Evolutionary conservation across 352 stramenopile species (phyloP).

Genomic region (Phytophthora megakarya): DNA sequence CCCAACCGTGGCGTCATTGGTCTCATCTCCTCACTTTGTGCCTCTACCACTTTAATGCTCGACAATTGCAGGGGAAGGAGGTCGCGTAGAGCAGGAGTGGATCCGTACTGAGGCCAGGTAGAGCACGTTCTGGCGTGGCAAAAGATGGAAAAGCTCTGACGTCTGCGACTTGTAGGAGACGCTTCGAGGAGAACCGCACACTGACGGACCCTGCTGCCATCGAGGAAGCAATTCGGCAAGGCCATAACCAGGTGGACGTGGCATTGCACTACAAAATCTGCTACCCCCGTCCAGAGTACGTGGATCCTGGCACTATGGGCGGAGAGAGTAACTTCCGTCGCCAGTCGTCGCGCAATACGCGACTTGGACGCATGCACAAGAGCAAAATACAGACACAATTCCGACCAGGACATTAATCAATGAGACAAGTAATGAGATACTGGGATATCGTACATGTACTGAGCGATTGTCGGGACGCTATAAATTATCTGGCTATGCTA

Average conservation of each 20-base stretch:
- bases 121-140: slow-evolving; percentile 17
- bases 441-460: slow-evolving; percentile 37
- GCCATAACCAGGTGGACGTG: slow-evolving; percentile 76
- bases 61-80: slow-evolving; percentile 60
- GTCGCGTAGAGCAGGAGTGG: slow-evolving; percentile 59
- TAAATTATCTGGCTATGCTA: slow-evolving; percentile 45
- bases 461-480: slow-evolving; percentile 19
- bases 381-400: slow-evolving; percentile 56
- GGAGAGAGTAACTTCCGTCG: slow-evolving; percentile 75
- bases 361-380: slow-evolving; percentile 47
- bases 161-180: slow-evolving; percentile 32
- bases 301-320: slow-evolving; percentile 76
- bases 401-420: slow-evolving; percentile 30
- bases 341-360: slow-evolving; percentile 61
- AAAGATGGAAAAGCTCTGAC: slow-evolving; percentile 32
- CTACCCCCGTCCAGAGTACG: slow-evolving; percentile 79
- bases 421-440: slow-evolving; percentile 11
- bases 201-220: slow-evolving; percentile 40
- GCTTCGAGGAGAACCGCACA: slow-evolving; percentile 69
- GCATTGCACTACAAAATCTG: slow-evolving; percentile 87
- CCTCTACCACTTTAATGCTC: slow-evolving; percentile 5
- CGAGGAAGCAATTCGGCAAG: slow-evolving; percentile 57
- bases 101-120: slow-evolving; percentile 74
- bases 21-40: slow-evolving; percentile 3
- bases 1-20: too few species aligned